phyloP scores from a whole-genome alignment of 768 basidiomycete species.

The Boletus rex-veris region DNA sequence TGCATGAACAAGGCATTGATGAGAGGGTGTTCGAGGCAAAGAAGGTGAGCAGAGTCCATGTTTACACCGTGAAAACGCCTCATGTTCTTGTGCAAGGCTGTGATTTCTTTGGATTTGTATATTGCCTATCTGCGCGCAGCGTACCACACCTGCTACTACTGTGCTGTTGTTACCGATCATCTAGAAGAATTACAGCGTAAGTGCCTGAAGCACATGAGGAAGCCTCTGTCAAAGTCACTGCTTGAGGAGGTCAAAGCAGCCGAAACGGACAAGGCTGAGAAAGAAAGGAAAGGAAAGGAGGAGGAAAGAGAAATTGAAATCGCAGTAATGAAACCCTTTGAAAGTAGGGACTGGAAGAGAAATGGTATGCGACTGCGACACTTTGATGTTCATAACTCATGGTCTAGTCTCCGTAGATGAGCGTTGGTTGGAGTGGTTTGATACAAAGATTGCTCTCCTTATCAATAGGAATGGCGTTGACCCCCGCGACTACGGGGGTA shows the following conservation, averaged over 20 bases:
- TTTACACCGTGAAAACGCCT: slow-evolving; percentile 14
- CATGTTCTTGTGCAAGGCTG: slow-evolving; percentile 47
- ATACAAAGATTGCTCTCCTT: slow-evolving; percentile 78
- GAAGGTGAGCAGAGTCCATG: slow-evolving; percentile 50
- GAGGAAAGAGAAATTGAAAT: slow-evolving; percentile 41
- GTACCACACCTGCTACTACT: slow-evolving; percentile 97
- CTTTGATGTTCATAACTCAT: slow-evolving; percentile 10
- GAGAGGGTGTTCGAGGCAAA: slow-evolving; percentile 64
- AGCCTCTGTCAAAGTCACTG: slow-evolving; percentile 59
- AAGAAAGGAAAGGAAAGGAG: slow-evolving; percentile 47
- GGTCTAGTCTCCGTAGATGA: slow-evolving; percentile 52
- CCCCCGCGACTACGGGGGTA: slow-evolving; percentile 84
- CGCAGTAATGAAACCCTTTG: slow-evolving; percentile 34
- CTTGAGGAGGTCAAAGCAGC: slow-evolving; percentile 60
- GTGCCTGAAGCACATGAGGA: slow-evolving; percentile 89
- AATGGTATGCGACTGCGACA: slow-evolving; percentile 49
- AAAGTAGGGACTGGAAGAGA: slow-evolving; percentile 53
- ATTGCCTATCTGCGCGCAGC: slow-evolving; percentile 90
- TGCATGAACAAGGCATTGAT: slow-evolving; percentile 66
- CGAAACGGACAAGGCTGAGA: slow-evolving; percentile 43
- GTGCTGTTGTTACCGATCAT: slow-evolving; percentile 88
- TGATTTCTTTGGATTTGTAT: slow-evolving; percentile 86
- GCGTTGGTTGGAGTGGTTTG: slow-evolving; percentile 87
- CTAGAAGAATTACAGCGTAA: slow-evolving; percentile 93
- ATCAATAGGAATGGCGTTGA: slow-evolving; percentile 79